These are phyloP conservation scores for Bassia scoparia DNA, from an alignment of 148 eudicot genomes.

Conservation along the genomic window DNA sequence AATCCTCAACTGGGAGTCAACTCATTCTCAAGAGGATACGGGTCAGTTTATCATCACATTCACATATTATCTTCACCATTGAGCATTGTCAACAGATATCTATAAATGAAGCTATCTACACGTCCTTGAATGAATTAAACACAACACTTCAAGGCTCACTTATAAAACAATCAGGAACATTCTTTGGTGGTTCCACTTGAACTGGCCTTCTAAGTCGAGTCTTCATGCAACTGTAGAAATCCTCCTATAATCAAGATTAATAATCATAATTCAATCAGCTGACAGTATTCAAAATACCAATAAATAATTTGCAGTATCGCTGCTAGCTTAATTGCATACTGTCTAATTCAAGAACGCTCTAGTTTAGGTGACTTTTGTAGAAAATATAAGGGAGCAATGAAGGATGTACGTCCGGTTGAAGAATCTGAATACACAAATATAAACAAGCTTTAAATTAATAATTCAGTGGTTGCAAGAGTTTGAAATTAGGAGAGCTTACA, in stretches of 20 bases:
- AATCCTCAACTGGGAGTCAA: too few relatives aligned
- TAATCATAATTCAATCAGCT: not conserved
- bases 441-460: not conserved
- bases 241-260: not conserved
- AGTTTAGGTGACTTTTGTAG: not conserved
- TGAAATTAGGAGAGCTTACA: not conserved
- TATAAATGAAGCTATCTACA: not conserved
- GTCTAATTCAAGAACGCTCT: not conserved
- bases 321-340: not conserved
- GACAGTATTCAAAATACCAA: not conserved
- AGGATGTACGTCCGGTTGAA: not conserved
- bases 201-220: not conserved
- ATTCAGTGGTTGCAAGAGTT: not conserved
- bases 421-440: not conserved
- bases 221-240: too few relatives aligned
- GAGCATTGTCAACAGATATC: conserved; percentile 12
- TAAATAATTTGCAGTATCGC: not conserved
- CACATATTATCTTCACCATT: not conserved
- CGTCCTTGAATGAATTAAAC: not conserved
- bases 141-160: not conserved
- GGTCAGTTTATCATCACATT: too few relatives aligned
- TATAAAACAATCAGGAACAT: conserved; percentile 2
- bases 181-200: not conserved
- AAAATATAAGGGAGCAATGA: not conserved
- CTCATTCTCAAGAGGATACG: too few relatives aligned